Evolutionary conservation across 441 rosid species (phyloP).

Genomic region (Populus hybrid): DNA sequence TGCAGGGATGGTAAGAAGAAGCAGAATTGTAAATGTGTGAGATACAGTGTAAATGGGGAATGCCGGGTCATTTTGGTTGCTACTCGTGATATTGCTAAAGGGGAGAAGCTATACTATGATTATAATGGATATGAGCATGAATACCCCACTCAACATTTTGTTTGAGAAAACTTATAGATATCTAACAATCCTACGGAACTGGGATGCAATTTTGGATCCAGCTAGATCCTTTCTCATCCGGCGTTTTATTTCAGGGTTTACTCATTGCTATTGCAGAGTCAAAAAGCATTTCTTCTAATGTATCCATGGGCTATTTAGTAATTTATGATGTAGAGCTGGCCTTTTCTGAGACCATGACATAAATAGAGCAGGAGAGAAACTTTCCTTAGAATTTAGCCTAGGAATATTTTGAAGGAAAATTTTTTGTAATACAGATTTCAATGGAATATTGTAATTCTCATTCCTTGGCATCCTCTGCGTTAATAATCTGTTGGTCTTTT

Average conservation of each 20-base stretch:
- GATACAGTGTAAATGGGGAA: slow-evolving; percentile 76
- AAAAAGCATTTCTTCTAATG: slow-evolving; percentile 23
- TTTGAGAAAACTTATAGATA: slow-evolving; percentile 33
- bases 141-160: slow-evolving; percentile 91
- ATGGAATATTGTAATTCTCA: background rate
- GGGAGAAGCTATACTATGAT: slow-evolving; percentile 71
- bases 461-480: background rate
- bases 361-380: slow-evolving; percentile 16
- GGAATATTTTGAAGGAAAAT: background rate
- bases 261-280: slow-evolving; percentile 26
- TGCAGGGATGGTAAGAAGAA: slow-evolving; percentile 89
- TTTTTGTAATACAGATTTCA: background rate
- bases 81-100: slow-evolving; percentile 70
- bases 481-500: background rate
- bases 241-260: slow-evolving; percentile 16
- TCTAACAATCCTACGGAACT: slow-evolving; percentile 30
- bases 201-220: slow-evolving; percentile 38
- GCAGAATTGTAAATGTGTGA: slow-evolving; percentile 93
- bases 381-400: slow-evolving; percentile 4
- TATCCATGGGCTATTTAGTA: slow-evolving; percentile 14
- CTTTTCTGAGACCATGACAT: slow-evolving; percentile 18
- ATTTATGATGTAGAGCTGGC: slow-evolving; percentile 30
- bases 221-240: slow-evolving; percentile 19
- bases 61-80: slow-evolving; percentile 88
- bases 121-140: slow-evolving; percentile 36